phyloP scores from a whole-genome alignment of 192 early-diverging fungal species.

The Dissophora globulifera region DNA sequence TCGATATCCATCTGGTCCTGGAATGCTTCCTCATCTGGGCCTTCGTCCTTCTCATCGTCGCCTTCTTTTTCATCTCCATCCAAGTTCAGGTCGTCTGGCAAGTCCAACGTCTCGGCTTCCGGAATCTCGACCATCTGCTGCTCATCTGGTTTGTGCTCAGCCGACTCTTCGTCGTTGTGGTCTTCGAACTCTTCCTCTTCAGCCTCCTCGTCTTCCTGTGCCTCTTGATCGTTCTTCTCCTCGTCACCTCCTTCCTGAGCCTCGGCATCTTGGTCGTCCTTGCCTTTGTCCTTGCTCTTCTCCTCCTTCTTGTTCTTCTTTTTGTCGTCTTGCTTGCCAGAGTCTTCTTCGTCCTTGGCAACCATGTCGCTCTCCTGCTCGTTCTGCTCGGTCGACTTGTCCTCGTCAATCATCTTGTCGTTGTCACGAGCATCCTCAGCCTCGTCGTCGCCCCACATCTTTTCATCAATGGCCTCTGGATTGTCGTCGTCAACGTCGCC shows the following conservation, averaged over 20 bases:
- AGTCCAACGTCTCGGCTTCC: slow-evolving; percentile 79
- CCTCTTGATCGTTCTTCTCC: slow-evolving; percentile 53
- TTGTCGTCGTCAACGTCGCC: slow-evolving; percentile 90
- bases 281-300: slow-evolving; percentile 52
- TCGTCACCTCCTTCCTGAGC: slow-evolving; percentile 60
- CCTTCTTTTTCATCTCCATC: slow-evolving; percentile 65
- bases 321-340: slow-evolving; percentile 60
- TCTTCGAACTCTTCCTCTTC: slow-evolving; percentile 65
- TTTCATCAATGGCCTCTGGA: slow-evolving; percentile 93
- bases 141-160: slow-evolving; percentile 61
- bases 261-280: slow-evolving; percentile 53
- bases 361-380: slow-evolving; percentile 69
- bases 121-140: slow-evolving; percentile 64
- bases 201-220: slow-evolving; percentile 53
- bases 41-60: slow-evolving; percentile 57
- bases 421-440: slow-evolving; percentile 67
- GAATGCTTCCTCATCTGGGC: slow-evolving; percentile 47
- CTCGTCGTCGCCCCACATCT: slow-evolving; percentile 95
- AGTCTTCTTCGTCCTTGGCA: slow-evolving; percentile 69
- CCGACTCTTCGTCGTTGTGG: slow-evolving; percentile 55
- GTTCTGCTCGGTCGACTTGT: slow-evolving; percentile 57
- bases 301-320: slow-evolving; percentile 61
- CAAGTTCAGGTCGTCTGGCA: slow-evolving; percentile 83
- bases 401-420: slow-evolving; percentile 76
- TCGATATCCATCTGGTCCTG: slow-evolving; percentile 57